Evolutionary conservation across 164 flowering plant species (phyloP), one percentile per base, ranked within the genome.

Genomic region (Stephania japonica): DNA sequence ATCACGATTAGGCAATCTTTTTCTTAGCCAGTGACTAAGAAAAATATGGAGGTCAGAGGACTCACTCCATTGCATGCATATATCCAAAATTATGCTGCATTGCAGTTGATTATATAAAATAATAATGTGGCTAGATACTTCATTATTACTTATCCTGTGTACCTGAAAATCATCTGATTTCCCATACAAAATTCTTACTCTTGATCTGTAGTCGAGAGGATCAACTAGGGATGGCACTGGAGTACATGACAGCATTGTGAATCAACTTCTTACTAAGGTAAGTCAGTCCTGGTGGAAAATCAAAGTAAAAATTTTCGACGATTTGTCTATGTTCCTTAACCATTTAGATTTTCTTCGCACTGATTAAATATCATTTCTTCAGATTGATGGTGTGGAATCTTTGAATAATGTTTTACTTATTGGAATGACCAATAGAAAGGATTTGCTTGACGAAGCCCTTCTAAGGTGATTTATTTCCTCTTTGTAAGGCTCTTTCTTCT

Each of bases 381-480:
- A 94, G 97, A 95, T 95, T 78, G 99, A 95, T 85, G 97, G 98
- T 67, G 99, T 95, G 78, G 99, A 95, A 82, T 81, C 99, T 12
- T 78, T 95, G 75, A 95, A 95, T 75, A 95, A 95, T 85, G 99
- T 95, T 68, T 81, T 95, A 85, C 94, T 95, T 71, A 95, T 95
- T 81, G 98, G 99, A 71, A 95, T 95, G 99, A 95, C 99, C 59
- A 95, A 95, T 85, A 87, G 99, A 80, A 95, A 89, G 78, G 99
- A 95, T 86, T 79, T 95, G 81, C 88, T 92, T 79, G 99, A 92
- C 83, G 99, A 95, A 84, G 99, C 99, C 21, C 98, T 95, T 82
- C 47, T 95, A 75, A 88, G 98, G 97, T 94, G 56, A 68, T 32
- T 64, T 65, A 69, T 79, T 72, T 59, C 77, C 68, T 73, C 69